These are phyloP conservation scores for Globisporangium polare DNA, from an alignment of 352 stramenopile genomes.

Conservation along the genomic window DNA sequence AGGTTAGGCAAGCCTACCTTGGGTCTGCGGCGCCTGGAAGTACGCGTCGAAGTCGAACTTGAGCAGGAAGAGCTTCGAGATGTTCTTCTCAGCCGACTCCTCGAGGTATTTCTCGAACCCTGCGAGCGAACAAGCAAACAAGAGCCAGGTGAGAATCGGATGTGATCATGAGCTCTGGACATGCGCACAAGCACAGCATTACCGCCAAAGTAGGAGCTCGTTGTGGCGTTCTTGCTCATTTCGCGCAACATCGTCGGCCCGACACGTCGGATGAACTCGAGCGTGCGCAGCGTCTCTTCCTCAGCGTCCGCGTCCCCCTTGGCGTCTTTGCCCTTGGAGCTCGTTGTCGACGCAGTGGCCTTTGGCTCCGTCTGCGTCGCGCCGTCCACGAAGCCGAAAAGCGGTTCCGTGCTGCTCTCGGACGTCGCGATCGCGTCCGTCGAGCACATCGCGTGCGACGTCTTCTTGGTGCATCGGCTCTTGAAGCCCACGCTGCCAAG, in stretches of 20 bases:
- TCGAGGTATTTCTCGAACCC: slow-evolving; percentile 57
- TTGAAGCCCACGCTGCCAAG: slow-evolving; percentile 50
- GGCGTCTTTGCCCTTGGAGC: slow-evolving; percentile 20
- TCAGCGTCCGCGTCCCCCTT: slow-evolving; percentile 24
- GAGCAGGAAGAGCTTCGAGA: slow-evolving; percentile 57
- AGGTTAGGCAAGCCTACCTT: slow-evolving; percentile 8
- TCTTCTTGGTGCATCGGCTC: slow-evolving; percentile 41
- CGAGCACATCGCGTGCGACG: slow-evolving; percentile 17
- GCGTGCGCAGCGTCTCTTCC: slow-evolving; percentile 26
- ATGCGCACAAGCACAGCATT: not conserved
- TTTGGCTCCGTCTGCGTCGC: slow-evolving; percentile 45
- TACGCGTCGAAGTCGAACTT: slow-evolving; percentile 70
- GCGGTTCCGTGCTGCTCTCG: slow-evolving; percentile 44
- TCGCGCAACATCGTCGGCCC: slow-evolving; percentile 57
- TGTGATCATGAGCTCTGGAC: not conserved
- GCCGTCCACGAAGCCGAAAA: slow-evolving; percentile 23
- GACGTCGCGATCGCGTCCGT: slow-evolving; percentile 31
- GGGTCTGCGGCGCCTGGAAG: slow-evolving; percentile 43
- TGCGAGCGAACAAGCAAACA: slow-evolving; percentile 9
- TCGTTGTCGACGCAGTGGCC: slow-evolving; percentile 17
- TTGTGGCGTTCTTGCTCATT: slow-evolving; percentile 39
- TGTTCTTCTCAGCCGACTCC: slow-evolving; percentile 60
- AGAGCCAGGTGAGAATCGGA: not conserved
- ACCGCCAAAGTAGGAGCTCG: slow-evolving; percentile 48
- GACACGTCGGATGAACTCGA: slow-evolving; percentile 37